Evolutionary conservation across 805 yeast species (phyloP), one percentile per base, ranked within the genome.

Genomic region (Suhomyces canberraensis): DNA sequence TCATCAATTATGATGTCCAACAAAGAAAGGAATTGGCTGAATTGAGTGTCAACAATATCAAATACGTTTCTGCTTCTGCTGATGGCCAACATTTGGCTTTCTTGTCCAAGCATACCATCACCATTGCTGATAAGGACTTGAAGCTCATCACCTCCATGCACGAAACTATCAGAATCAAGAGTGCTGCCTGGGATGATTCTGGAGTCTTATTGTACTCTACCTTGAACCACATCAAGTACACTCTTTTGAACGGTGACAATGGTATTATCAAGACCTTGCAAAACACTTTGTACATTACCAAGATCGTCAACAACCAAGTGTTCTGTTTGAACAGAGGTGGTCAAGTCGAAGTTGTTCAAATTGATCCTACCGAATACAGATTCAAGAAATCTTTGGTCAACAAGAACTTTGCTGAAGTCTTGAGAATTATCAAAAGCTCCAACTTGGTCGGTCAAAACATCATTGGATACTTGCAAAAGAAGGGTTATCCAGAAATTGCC

Each of bases 401-500:
- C 68, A 84, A 82, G 59, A 88, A 93, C 61, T 91, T 88, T 68
- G 79, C 78, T 48, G 98, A 93, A 64, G 98, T 93, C 14, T 73
- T 90, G 48, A 78, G 96, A 48, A 79, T 93, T 48, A 93, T 93
- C 61, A 81, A 79, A 55, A 79, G 76, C 40, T 90, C 98, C 16
- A 89, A 86, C 54, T 74, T 93, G 56, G 98, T 93, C 35, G 99
- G 99, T 46, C 97, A 95, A 69, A 88, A 90, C 60, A 93, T 93
- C 56, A 90, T 93, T 59, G 93, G 95, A 3, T 93, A 91, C 60
- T 74, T 93, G 54, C 95, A 93, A 61, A 84, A 90, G 69, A 79
- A 87, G 56, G 99, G 98, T 2, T 91, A 84, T 59, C 98, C 98
- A 18, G 99, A 93, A 64, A 81, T 93, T 61, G 98, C 99, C 2